phyloP scores from a whole-genome alignment of 2,329 filamentous ascomycete genomes.

The Magnaporthales sp. region DNA sequence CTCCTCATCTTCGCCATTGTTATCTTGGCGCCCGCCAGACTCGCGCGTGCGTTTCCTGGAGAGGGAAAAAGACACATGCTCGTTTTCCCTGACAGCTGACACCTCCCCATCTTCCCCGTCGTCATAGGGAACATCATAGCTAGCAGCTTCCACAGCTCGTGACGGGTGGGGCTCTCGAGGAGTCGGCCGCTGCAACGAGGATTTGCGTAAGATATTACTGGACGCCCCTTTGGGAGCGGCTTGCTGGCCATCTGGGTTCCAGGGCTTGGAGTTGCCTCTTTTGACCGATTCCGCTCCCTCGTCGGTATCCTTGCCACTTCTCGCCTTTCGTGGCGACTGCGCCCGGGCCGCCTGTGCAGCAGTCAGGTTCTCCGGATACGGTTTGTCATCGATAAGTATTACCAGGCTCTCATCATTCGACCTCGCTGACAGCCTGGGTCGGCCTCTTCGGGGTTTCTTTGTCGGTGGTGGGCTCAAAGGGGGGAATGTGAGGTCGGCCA shows the following conservation, averaged over 20 bases:
- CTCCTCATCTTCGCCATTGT: neutral
- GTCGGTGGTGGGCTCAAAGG: neutral
- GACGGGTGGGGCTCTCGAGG: neutral
- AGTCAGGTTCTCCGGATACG: neutral
- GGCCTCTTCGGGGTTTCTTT: neutral
- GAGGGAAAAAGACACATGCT: neutral
- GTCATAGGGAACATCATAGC: neutral
- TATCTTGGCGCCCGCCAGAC: neutral
- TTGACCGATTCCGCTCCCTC: neutral
- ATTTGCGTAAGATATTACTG: neutral
- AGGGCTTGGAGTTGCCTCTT: neutral
- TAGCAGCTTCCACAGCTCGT: neutral
- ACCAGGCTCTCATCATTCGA: neutral
- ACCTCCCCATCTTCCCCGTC: neutral
- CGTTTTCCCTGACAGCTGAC: neutral
- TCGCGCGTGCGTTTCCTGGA: neutral
- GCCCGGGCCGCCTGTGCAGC: neutral
- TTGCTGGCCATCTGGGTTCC: neutral
- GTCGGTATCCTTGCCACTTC: neutral
- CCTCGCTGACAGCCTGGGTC: neutral
- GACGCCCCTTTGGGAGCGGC: neutral
- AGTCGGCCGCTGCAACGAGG: neutral
- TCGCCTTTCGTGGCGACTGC: neutral
- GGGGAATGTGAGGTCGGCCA: neutral
- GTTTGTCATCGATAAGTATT: neutral